Percentiles rank a stretch among this genome's conserved stretches.
Evolutionary conservation across 306 rosid genomes (phyloP).

Genomic region (Vigna unguiculata): DNA sequence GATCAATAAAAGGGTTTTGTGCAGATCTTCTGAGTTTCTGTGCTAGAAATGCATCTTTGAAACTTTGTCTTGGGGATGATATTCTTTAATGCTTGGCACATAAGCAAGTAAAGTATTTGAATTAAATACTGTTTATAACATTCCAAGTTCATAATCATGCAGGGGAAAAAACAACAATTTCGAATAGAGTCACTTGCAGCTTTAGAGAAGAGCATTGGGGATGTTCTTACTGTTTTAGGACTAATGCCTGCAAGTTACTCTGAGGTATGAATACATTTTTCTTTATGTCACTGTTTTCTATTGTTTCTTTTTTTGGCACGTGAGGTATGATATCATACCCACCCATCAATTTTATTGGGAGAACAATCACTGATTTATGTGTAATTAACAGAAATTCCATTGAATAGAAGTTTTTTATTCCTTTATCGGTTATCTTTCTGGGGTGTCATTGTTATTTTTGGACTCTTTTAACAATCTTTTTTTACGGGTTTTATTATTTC

Average conservation of each 20-base stretch:
- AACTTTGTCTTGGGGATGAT: constrained; percentile 35
- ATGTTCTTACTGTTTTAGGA: constrained; percentile 71
- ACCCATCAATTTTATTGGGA: constrained; percentile 3
- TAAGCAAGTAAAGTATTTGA: constrained; percentile 11
- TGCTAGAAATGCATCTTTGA: constrained; percentile 21
- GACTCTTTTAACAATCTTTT: neutral
- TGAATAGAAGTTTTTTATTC: neutral
- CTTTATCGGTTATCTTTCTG: neutral
- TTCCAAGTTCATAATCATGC: constrained; percentile 43
- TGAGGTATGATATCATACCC: constrained; percentile 26
- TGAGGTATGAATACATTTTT: constrained; percentile 61
- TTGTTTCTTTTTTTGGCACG: neutral
- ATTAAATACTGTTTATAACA: constrained; percentile 11
- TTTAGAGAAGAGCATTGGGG: constrained; percentile 64
- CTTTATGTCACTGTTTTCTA: constrained; percentile 29
- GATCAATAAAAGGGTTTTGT: constrained; percentile 24
- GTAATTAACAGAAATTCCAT: constrained; percentile 1
- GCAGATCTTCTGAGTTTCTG: constrained; percentile 8
- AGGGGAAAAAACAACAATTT: constrained; percentile 82
- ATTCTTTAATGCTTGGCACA: neutral
- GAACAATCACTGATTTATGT: constrained; percentile 20
- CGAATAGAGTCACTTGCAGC: constrained; percentile 87
- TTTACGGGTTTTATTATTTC: constrained; percentile 1
- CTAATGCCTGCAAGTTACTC: constrained; percentile 73
- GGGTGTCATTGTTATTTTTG: neutral